These are phyloP conservation scores for Coelastrella sp. DNA, from an alignment of 139 green algal species.

Conservation along the genomic window DNA sequence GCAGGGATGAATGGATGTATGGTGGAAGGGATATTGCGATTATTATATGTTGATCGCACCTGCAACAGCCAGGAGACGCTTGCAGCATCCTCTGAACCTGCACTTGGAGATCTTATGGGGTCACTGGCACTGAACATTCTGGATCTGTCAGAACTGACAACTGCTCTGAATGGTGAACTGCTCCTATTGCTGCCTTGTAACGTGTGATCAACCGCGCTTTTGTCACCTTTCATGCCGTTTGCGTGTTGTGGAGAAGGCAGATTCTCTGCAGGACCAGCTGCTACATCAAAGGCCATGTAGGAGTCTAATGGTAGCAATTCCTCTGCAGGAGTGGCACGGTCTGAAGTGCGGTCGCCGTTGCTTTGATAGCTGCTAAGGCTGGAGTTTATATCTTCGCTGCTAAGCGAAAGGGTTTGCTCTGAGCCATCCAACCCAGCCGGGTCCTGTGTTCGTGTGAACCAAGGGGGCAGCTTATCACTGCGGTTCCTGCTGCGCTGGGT, in stretches of 20 bases:
- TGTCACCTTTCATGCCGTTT: not conserved
- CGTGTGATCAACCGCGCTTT: not conserved
- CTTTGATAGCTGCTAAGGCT: not conserved
- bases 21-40: too few species aligned
- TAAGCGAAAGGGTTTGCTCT: not conserved
- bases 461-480: conserved; percentile 14
- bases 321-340: not conserved
- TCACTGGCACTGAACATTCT: conserved; percentile 29
- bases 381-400: not conserved
- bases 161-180: not conserved
- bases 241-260: too few species aligned
- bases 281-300: not conserved
- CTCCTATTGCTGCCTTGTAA: too few species aligned
- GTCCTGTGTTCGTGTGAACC: conserved; percentile 35
- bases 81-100: not conserved
- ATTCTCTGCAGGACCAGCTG: too few species aligned
- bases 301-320: not conserved
- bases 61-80: not conserved
- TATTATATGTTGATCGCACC: too few species aligned
- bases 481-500: not conserved
- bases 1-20: too few species aligned
- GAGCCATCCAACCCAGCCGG: not conserved
- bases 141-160: not conserved
- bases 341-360: not conserved
- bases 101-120: not conserved